Evolutionary conservation across 2,329 filamentous ascomycete genomes (phyloP).

Genomic region (Atkinsonella hypoxylon): DNA sequence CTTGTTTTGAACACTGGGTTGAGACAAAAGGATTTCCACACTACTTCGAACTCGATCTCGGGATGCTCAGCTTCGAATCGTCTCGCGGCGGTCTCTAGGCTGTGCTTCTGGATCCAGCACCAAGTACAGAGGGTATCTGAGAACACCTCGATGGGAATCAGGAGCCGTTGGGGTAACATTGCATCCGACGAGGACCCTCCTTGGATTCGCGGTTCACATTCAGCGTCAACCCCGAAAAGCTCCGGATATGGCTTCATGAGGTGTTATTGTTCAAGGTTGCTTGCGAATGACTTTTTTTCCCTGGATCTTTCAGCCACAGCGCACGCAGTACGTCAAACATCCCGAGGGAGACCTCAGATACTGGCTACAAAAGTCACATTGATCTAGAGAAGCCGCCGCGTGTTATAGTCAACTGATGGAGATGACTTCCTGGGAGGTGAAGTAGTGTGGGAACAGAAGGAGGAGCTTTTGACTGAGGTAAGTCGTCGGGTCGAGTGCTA

Average conservation of each 20-base stretch:
- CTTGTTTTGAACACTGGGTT: slow-evolving; percentile 20
- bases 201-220: too few species aligned
- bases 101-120: slow-evolving; percentile 37
- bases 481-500: too few species aligned
- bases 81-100: slow-evolving; percentile 32
- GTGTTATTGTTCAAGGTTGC: background rate
- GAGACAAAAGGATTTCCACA: slow-evolving; percentile 36
- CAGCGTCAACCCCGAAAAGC: background rate
- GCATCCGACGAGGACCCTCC: background rate
- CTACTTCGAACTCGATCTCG: slow-evolving; percentile 31
- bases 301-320: background rate
- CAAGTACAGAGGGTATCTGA: slow-evolving; percentile 40
- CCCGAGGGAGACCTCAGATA: background rate
- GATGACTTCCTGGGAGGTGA: background rate
- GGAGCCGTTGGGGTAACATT: background rate
- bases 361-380: background rate
- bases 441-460: background rate
- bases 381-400: background rate
- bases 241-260: background rate
- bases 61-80: slow-evolving; percentile 27
- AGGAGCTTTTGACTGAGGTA: background rate
- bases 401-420: background rate
- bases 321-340: background rate
- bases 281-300: background rate
- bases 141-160: slow-evolving; percentile 30